Evolutionary conservation across 495 filamentous ascomycete genomes (phyloP).

Genomic region (Penicillium antarcticum): DNA sequence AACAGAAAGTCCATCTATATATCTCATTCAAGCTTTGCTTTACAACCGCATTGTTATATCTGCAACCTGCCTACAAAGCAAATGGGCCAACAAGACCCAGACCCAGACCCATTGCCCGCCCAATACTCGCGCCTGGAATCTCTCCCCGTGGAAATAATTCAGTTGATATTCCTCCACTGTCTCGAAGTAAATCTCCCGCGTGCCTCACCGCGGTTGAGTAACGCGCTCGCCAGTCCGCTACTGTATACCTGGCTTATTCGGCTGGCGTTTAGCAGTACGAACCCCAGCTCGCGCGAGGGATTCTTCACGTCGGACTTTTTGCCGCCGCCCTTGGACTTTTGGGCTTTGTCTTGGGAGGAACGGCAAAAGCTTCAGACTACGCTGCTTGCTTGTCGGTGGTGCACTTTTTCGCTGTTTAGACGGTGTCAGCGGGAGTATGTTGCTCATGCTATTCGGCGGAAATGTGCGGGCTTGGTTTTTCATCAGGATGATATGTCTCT

Average conservation of each 20-base stretch:
- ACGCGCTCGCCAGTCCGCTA: slow-evolving; percentile 30
- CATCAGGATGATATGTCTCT: slow-evolving; percentile 12
- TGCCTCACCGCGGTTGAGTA: slow-evolving; percentile 34
- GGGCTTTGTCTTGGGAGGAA: slow-evolving; percentile 19
- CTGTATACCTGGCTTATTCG: slow-evolving; percentile 46
- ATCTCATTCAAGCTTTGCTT: no score
- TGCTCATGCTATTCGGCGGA: slow-evolving; percentile 25
- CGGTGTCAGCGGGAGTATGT: slow-evolving; percentile 41
- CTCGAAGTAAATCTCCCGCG: slow-evolving; percentile 50
- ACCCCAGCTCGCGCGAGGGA: slow-evolving; percentile 22
- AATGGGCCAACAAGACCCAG: slow-evolving; percentile 7
- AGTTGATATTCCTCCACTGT: slow-evolving; percentile 49
- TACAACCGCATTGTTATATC: no score
- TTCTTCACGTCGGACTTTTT: slow-evolving; percentile 40
- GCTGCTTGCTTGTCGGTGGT: slow-evolving; percentile 44
- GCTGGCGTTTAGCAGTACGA: slow-evolving; percentile 38
- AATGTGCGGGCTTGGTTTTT: slow-evolving; percentile 26
- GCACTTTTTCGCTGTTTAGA: slow-evolving; percentile 38
- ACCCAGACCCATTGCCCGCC: slow-evolving; percentile 8
- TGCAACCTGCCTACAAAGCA: background rate
- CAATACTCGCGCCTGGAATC: slow-evolving; percentile 40
- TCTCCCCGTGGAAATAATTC: slow-evolving; percentile 51
- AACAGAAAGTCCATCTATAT: no score
- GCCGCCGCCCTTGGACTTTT: slow-evolving; percentile 33
- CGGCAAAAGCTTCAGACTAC: slow-evolving; percentile 27